phyloP scores from a whole-genome alignment of 1,139 yeast species.

The Diutina mesorugosa region DNA sequence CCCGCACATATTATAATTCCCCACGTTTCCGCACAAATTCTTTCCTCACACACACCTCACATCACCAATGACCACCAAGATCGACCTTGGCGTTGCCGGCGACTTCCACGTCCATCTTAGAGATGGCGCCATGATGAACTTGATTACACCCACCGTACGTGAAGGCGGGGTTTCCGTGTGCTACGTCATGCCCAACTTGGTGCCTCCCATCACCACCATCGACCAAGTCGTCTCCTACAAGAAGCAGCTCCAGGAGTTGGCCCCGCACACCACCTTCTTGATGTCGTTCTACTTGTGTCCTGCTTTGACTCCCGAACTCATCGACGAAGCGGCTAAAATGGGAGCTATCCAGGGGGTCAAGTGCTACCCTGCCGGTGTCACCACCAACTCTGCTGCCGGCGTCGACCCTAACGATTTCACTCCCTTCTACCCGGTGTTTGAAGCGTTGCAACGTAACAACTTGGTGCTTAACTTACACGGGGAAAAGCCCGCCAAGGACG shows the following conservation, averaged over 20 bases:
- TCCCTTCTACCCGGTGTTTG: slow-evolving; percentile 76
- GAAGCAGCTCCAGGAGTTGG: slow-evolving; percentile 42
- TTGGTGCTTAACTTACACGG: slow-evolving; percentile 87
- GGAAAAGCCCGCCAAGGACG: slow-evolving; percentile 51
- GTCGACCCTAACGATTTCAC: slow-evolving; percentile 88
- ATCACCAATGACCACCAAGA: slow-evolving; percentile 12
- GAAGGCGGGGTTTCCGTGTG: slow-evolving; percentile 88
- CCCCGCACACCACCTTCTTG: slow-evolving; percentile 77
- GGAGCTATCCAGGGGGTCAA: slow-evolving; percentile 76
- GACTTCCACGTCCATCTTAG: slow-evolving; percentile 96
- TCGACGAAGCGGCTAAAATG: slow-evolving; percentile 61
- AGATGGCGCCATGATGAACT: slow-evolving; percentile 85
- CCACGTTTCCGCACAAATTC: neutral
- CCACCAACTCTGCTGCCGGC: slow-evolving; percentile 89
- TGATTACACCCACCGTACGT: slow-evolving; percentile 80
- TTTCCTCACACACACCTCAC: too few relatives aligned
- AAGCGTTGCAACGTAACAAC: slow-evolving; percentile 69
- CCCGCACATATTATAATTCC: neutral
- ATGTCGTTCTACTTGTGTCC: slow-evolving; percentile 81
- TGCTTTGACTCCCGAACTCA: slow-evolving; percentile 73
- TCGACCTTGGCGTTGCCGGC: slow-evolving; percentile 72
- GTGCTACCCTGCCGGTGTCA: slow-evolving; percentile 97
- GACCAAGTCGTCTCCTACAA: slow-evolving; percentile 65
- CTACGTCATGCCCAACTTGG: slow-evolving; percentile 91
- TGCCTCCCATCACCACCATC: slow-evolving; percentile 83